Evolutionary conservation across 2,329 filamentous ascomycete species (phyloP).

Genomic region (Talaromyces verruculosus): DNA sequence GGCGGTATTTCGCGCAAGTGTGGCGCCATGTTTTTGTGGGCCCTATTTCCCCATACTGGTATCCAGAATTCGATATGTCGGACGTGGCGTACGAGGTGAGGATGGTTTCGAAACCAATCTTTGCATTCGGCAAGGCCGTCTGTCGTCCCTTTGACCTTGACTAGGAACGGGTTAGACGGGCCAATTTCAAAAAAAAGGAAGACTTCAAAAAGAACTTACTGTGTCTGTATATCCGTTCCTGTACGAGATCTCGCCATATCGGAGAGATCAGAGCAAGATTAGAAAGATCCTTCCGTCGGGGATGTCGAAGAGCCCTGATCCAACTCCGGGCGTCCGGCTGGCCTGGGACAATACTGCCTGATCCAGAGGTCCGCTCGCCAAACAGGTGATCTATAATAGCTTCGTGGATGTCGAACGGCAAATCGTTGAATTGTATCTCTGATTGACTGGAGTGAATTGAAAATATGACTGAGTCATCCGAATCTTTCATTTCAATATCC

Average conservation of each 20-base stretch:
- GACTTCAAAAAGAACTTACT: conserved; percentile 35
- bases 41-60: conserved; percentile 65
- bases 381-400: conserved; percentile 70
- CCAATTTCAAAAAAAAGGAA: neutral
- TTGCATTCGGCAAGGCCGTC: conserved; percentile 61
- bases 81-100: conserved; percentile 63
- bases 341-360: conserved; percentile 57
- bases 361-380: conserved; percentile 64
- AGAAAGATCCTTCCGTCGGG: conserved; percentile 65
- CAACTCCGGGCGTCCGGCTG: conserved; percentile 57
- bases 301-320: conserved; percentile 66
- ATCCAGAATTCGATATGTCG: conserved; percentile 77
- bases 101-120: conserved; percentile 59
- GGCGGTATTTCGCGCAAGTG: conserved; percentile 27
- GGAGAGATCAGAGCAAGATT: conserved; percentile 60
- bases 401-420: conserved; percentile 71
- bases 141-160: conserved; percentile 71
- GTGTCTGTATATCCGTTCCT: conserved; percentile 71
- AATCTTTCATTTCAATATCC: conserved; percentile 32
- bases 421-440: conserved; percentile 37
- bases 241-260: conserved; percentile 67
- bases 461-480: conserved; percentile 23
- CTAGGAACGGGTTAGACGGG: conserved; percentile 26
- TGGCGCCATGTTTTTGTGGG: conserved; percentile 50
- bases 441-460: conserved; percentile 22